Percentiles rank a stretch among this genome's conserved stretches.
Conservation (phyloP, 768 basidiomycete species). For the Podaxis sp. region DNA sequence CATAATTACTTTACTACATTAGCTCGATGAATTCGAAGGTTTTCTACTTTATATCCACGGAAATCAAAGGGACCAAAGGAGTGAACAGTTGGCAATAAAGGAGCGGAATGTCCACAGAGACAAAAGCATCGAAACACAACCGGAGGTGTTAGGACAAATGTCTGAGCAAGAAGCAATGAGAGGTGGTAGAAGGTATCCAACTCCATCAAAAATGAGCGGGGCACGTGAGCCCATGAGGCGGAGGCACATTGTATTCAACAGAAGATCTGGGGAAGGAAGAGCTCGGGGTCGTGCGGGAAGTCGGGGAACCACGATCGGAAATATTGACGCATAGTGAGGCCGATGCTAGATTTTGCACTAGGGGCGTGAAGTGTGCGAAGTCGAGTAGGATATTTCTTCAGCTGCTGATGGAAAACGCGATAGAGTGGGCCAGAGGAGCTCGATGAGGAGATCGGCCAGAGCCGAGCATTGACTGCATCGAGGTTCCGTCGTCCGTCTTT, state of each 20-base stretch:
- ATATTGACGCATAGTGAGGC: neutral
- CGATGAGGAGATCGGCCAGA: conserved; percentile 3
- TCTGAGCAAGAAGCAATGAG: neutral
- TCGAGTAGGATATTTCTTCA: conserved; percentile 8
- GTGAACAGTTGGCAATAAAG: conserved; percentile 6
- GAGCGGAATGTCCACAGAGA: conserved; percentile 8
- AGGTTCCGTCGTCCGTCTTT: neutral
- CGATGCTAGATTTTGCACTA: conserved; percentile 2
- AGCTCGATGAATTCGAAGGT: conserved; percentile 2
- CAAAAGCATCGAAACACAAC: neutral
- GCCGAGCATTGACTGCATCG: conserved; percentile 2
- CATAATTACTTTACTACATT: conserved; percentile 6
- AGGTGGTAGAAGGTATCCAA: neutral
- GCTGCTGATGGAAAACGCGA: neutral
- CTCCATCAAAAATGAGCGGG: neutral
- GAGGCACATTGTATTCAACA: neutral
- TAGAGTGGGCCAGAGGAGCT: neutral
- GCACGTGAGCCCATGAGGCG: neutral
- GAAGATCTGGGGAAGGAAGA: conserved; percentile 6
- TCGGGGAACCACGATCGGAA: conserved; percentile 12
- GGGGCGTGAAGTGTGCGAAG: conserved; percentile 5
- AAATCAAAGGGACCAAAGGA: neutral
- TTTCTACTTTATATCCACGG: neutral
- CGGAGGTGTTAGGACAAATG: neutral
- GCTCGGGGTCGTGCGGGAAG: conserved; percentile 2